Evolutionary conservation across 768 basidiomycete species (phyloP).

Genomic region (Mycena latifolia): DNA sequence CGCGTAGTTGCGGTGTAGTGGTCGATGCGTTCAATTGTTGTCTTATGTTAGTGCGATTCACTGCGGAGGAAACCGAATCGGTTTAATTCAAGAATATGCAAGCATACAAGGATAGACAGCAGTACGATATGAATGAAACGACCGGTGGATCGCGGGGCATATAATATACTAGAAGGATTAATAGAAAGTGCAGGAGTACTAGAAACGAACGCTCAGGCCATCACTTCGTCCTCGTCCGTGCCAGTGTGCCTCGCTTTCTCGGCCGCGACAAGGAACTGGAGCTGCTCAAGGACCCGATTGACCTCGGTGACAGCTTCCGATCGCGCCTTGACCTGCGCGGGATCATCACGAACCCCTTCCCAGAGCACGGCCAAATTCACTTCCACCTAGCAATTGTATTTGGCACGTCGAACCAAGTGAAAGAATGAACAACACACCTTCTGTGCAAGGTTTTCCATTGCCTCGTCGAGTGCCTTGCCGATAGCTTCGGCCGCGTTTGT

Average conservation of each 20-base stretch:
- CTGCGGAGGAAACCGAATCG: too few relatives aligned
- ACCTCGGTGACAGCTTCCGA: conserved; percentile 53
- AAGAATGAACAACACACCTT: conserved; percentile 54
- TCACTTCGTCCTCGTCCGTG: conserved; percentile 11
- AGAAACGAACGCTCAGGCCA: not conserved
- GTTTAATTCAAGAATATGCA: too few relatives aligned
- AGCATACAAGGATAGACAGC: conserved; percentile 2
- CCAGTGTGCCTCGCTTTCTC: conserved; percentile 38
- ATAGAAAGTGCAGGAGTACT: not conserved
- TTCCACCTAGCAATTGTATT: conserved; percentile 49
- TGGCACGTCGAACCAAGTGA: not conserved
- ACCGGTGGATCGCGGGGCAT: not conserved
- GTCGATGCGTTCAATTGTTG: too few relatives aligned
- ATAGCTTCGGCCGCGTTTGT: conserved; percentile 61
- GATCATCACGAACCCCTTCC: conserved; percentile 66
- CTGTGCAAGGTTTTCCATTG: conserved; percentile 64
- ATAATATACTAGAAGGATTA: conserved; percentile 16
- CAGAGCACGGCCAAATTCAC: conserved; percentile 71
- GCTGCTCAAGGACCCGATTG: conserved; percentile 54
- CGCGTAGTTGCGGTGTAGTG: too few relatives aligned
- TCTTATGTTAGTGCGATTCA: too few relatives aligned
- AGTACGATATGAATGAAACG: conserved; percentile 10
- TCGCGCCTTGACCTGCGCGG: conserved; percentile 56
- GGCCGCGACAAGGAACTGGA: conserved; percentile 59
- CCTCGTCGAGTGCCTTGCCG: conserved; percentile 59